Percentiles rank a stretch among this genome's conserved stretches.
Conservation (phyloP, 495 filamentous ascomycete species). For the Neurospora sp. region DNA sequence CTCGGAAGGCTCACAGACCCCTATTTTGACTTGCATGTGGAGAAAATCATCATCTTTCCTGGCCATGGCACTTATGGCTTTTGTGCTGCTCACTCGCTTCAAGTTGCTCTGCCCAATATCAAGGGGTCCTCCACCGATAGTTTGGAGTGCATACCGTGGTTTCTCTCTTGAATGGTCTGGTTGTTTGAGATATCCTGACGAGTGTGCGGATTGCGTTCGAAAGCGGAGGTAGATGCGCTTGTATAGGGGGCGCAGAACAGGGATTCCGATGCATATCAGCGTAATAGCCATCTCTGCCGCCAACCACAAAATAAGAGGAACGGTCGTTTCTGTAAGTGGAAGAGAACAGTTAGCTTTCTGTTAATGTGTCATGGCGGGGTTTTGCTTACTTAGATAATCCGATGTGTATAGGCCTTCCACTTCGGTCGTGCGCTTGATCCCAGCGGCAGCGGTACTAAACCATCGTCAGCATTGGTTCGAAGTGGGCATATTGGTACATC, state of each 20-base stretch:
- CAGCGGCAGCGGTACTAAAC: conserved; percentile 13
- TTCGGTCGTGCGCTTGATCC: conserved; percentile 14
- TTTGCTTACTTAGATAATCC: conserved; percentile 8
- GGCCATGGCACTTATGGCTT: background rate
- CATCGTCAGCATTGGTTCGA: background rate
- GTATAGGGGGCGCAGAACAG: conserved; percentile 12
- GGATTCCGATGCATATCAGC: conserved; percentile 20
- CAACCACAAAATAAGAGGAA: conserved; percentile 18
- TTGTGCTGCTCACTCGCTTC: background rate
- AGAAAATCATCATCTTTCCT: background rate
- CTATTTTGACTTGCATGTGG: background rate
- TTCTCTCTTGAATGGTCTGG: background rate
- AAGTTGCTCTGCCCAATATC: background rate
- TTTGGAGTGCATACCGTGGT: conserved; percentile 1
- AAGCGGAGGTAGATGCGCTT: background rate
- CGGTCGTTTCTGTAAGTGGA: conserved; percentile 12
- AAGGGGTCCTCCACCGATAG: background rate
- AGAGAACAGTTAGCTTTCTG: background rate
- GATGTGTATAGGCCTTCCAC: conserved; percentile 12
- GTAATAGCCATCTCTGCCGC: conserved; percentile 17
- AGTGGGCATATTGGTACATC: background rate
- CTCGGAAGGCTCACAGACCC: background rate
- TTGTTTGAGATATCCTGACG: conserved; percentile 4
- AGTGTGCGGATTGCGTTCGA: background rate
- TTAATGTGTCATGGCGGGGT: background rate